Percentiles rank a stretch among this genome's conserved stretches.
Conservation (phyloP, 1,284 basidiomycete genomes). For the Bjerkandera adusta region DNA sequence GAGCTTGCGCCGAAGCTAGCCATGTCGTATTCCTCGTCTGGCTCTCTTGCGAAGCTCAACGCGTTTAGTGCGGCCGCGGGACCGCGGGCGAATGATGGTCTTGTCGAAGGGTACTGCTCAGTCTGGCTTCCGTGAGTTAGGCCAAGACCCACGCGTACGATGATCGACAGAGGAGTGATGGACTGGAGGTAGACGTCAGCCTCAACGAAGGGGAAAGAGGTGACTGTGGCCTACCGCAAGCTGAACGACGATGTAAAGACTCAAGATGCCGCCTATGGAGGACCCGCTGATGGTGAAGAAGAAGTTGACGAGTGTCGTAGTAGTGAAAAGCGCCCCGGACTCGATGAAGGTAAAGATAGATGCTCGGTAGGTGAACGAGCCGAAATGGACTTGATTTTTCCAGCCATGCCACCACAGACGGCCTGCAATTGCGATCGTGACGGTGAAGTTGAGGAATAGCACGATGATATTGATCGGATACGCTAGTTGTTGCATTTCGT, state of each 20-base stretch:
- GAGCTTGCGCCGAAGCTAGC: no score
- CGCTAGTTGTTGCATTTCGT: no score
- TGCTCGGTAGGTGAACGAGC: neutral
- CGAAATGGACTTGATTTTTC: neutral
- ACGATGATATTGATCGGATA: neutral
- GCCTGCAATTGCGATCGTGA: slow-evolving; percentile 1
- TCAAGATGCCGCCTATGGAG: no score
- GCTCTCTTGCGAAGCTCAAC: no score
- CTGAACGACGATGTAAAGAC: no score
- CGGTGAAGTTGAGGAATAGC: neutral
- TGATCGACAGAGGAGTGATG: neutral
- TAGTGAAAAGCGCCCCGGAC: neutral
- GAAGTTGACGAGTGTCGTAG: neutral
- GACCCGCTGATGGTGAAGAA: neutral
- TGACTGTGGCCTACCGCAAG: no score
- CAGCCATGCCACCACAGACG: neutral
- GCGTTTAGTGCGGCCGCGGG: no score
- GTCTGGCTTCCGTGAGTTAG: no score
- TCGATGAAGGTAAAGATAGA: neutral
- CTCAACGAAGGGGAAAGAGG: neutral
- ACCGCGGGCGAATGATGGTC: no score
- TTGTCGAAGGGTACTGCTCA: no score
- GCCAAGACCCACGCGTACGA: neutral
- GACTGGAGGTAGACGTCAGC: neutral
- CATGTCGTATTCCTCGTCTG: no score